Evolutionary conservation across 306 rosid genomes (phyloP), one percentile per base, ranked within the genome.

Genomic region (Cotoneaster glaucophyllus): DNA sequence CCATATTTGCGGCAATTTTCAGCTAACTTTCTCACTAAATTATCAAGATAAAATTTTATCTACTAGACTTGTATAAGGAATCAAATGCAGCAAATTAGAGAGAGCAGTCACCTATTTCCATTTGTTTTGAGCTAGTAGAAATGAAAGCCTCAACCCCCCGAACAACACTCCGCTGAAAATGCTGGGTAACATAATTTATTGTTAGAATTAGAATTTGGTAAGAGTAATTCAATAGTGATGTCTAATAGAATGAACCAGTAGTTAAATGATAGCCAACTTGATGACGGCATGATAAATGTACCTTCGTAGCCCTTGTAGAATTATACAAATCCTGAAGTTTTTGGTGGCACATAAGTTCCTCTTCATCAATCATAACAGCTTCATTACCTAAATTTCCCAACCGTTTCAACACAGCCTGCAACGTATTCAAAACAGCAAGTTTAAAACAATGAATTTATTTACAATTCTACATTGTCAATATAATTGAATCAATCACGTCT

Each of bases 291-390:
- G 6, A 76, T 28, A 5, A 63, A 25, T 59, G 44, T 74, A 93
- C 98, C 98, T 94, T 94, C 22, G 97, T 89, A 4, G 89, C 77
- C 83, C 87, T 88, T 0, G 98, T 91, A 48, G 98, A 91, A 75
- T 73, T 90, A 80, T 90, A 91, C 32, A 94, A 86, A 77, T 84
- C 90, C 32, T 78, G 85, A 86, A 94, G 97, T 76, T 90, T 91
- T 70, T 90, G 90, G 32, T 83, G 87, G 81, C 93, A 91, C 78
- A 87, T 86, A 75, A 83, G 70, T 77, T 94, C 97, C 69, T 83
- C 84, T 86, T 94, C 96, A 84, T 94, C 97, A 22, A 87, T 76
- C 86, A 79, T 61, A 32, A 82, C 78, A 14, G 84, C 80, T 78
- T 94, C 97, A 84, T 83, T 81, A 83, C 89, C 79, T 56, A 94